A percentile compares a stretch with the other conserved stretches of the same genome.
phyloP scores from a whole-genome alignment of 2,329 filamentous ascomycete species.

The Rutstroemia sp. region DNA sequence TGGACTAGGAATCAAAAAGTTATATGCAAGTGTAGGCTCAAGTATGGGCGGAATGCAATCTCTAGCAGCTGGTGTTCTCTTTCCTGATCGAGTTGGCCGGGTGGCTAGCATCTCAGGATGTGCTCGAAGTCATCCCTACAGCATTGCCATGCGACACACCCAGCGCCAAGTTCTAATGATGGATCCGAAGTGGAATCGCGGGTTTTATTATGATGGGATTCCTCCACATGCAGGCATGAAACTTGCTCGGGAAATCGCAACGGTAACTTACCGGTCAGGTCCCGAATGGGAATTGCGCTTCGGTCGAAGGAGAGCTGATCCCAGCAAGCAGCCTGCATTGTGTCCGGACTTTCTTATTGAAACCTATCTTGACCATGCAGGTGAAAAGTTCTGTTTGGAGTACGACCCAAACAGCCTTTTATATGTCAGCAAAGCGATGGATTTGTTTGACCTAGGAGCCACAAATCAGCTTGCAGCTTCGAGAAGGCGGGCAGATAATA shows the following conservation, averaged over 20 bases:
- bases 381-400: slow-evolving; percentile 95
- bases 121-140: slow-evolving; percentile 91
- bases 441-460: slow-evolving; percentile 84
- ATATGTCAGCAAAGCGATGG: slow-evolving; percentile 98
- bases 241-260: slow-evolving; percentile 92
- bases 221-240: slow-evolving; percentile 98
- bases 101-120: slow-evolving; percentile 90
- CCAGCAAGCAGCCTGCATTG: slow-evolving; percentile 79
- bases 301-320: slow-evolving; percentile 77
- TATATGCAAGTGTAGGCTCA: slow-evolving; percentile 89
- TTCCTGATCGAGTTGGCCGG: slow-evolving; percentile 71
- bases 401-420: slow-evolving; percentile 94
- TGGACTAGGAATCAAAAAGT: slow-evolving; percentile 62
- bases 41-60: slow-evolving; percentile 99
- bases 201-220: slow-evolving; percentile 83
- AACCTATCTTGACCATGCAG: slow-evolving; percentile 95
- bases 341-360: slow-evolving; percentile 97
- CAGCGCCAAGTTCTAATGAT: slow-evolving; percentile 98
- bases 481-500: slow-evolving; percentile 53
- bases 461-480: slow-evolving; percentile 59
- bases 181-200: slow-evolving; percentile 94
- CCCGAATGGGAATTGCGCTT: slow-evolving; percentile 98
- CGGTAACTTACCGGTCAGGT: slow-evolving; percentile 91
- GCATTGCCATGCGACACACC: slow-evolving; percentile 96
- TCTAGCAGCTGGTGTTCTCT: slow-evolving; percentile 76